These are phyloP conservation scores for Hortaea sp. DNA, from an alignment of 2,329 filamentous ascomycete species.

Conservation along the genomic window DNA sequence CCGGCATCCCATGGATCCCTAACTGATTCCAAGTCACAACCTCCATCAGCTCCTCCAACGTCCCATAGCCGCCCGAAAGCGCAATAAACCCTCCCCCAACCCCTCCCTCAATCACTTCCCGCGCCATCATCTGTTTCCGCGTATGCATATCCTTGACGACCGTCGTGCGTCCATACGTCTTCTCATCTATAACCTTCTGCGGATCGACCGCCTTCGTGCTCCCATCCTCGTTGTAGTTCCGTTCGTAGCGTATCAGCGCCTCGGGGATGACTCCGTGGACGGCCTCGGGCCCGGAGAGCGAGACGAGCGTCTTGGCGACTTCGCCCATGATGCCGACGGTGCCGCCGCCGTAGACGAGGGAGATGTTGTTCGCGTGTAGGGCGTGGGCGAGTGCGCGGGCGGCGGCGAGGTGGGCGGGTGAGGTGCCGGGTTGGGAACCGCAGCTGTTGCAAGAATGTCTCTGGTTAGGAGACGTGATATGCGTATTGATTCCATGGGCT, in stretches of 20 bases:
- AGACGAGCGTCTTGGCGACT: constrained; percentile 73
- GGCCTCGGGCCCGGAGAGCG: constrained; percentile 65
- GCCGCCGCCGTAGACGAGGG: constrained; percentile 77
- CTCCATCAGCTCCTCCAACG: constrained; percentile 91
- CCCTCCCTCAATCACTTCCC: constrained; percentile 71
- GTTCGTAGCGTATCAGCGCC: constrained; percentile 72
- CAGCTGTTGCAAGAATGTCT: constrained; percentile 45
- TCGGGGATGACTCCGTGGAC: constrained; percentile 93
- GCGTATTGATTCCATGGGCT: constrained; percentile 4
- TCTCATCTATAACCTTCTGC: constrained; percentile 47
- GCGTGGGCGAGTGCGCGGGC: constrained; percentile 56
- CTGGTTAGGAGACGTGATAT: constrained; percentile 1
- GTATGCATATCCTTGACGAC: constrained; percentile 95
- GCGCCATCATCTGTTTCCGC: constrained; percentile 86
- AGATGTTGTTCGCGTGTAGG: constrained; percentile 68
- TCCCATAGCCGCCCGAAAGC: constrained; percentile 82
- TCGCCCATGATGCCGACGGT: constrained; percentile 95
- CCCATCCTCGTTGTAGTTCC: constrained; percentile 38
- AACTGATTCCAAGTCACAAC: constrained; percentile 88
- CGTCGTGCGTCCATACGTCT: constrained; percentile 70
- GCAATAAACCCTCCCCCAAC: constrained; percentile 83
- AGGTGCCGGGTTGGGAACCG: constrained; percentile 65
- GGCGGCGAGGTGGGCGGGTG: constrained; percentile 64
- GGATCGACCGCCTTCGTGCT: constrained; percentile 33
- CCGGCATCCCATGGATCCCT: constrained; percentile 72